Base-by-base conservation (phyloP, 106 monocot species). In the Dendrobium officinale region DNA sequence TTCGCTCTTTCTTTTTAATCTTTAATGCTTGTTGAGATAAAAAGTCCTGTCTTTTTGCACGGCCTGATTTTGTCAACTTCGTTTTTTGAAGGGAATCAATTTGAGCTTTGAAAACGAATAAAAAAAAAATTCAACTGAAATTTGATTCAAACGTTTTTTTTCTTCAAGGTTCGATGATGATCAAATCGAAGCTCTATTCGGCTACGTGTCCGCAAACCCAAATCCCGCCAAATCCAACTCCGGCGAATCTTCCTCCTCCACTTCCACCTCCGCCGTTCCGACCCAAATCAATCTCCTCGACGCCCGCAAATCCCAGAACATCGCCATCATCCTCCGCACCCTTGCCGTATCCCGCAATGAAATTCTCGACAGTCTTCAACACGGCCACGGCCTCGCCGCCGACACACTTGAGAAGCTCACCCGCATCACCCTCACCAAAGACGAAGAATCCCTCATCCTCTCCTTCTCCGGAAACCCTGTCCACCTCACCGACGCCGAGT, bases 381-480 rank as follows among this genome's bases (percentile, higher is more conserved):
- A 94, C 1, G 96, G 96, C 72, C 85, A 78, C 24, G 89, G 91
- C 42, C 88, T 97, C 77, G 79, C 73, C 78, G 42, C 61, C 6
- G 94, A 94, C 77, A 82, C 79, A n/a, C 86, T 94, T 42, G 96
- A 97, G 86, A 94, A 93, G 88, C 90, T 96, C 55, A 75, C 86
- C 31, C 47, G 82, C 29, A 80, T 87, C 56, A 67, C 86, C 79
- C 84, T 81, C 4, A 77, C 84, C 43, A 92, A 93, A 72, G 96
- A 96, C 1, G 93, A 96, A 67, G 86, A 87, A 73, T 13, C 73
- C 72, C 74, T 37, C 15, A 82, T 95, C 43, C 70, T 84, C 18
- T 26, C 55, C 9, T 96, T 88, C 85, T 33, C 83, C 47, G 93
- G 88, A 55, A 73, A 93, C 75, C 90, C 90, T 0, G 70, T 88